phyloP scores from a whole-genome alignment of 352 stramenopile species.

The Phytophthora pisi region DNA sequence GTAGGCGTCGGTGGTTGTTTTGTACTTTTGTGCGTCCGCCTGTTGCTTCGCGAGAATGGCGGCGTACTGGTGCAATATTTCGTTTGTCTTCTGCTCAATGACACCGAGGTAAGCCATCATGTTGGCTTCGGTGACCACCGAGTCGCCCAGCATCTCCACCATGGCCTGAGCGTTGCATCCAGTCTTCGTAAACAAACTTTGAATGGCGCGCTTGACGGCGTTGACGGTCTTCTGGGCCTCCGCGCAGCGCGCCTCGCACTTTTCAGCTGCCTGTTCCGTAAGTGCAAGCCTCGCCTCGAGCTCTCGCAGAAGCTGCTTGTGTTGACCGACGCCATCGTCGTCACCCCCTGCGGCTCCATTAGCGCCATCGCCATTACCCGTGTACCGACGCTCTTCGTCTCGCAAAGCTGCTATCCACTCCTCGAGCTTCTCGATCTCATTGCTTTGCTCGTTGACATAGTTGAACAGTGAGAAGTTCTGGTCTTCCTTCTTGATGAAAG shows the following conservation, averaged over 20 bases:
- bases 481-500: conserved; percentile 96
- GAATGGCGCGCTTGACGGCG: conserved; percentile 86
- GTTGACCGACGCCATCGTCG: conserved; percentile 86
- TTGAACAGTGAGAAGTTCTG: conserved; percentile 97
- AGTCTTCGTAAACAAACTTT: conserved; percentile 79
- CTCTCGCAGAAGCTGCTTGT: conserved; percentile 90
- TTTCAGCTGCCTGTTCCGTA: conserved; percentile 85
- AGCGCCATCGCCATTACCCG: conserved; percentile 73
- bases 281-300: conserved; percentile 83
- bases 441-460: conserved; percentile 95
- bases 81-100: conserved; percentile 94
- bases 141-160: conserved; percentile 87
- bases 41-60: conserved; percentile 50
- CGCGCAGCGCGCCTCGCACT: conserved; percentile 91
- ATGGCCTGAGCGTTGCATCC: conserved; percentile 84
- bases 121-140: conserved; percentile 93
- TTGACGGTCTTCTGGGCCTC: conserved; percentile 90
- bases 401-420: conserved; percentile 74
- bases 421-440: conserved; percentile 93
- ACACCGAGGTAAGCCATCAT: conserved; percentile 95
- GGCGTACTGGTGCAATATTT: conserved; percentile 91
- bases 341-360: conserved; percentile 34
- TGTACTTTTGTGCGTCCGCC: conserved; percentile 41
- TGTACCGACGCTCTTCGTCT: conserved; percentile 88
- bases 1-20: conserved; percentile 38